phyloP scores from a whole-genome alignment of 2,329 filamentous ascomycete species.

The Gliomastix tumulicola region DNA sequence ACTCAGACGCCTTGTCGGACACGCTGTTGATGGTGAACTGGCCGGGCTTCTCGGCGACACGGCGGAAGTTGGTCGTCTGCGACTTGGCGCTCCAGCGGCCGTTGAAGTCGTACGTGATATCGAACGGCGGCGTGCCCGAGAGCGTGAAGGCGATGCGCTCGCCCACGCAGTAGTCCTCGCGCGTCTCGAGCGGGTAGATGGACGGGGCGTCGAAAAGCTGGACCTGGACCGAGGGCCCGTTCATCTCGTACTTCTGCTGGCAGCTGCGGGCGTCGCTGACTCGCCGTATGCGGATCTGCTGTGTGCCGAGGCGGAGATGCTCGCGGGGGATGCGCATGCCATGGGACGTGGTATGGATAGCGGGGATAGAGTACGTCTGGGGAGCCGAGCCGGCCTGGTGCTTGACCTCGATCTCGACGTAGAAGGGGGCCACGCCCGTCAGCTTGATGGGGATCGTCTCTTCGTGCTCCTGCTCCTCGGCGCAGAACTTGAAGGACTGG shows the following conservation, averaged over 20 bases:
- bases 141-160: conserved; percentile 90
- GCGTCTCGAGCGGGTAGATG: conserved; percentile 80
- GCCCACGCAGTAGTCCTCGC: conserved; percentile 87
- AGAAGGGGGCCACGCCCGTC: conserved; percentile 79
- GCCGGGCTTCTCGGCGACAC: conserved; percentile 86
- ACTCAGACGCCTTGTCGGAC: conserved; percentile 82
- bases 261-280: conserved; percentile 85
- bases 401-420: conserved; percentile 86
- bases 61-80: conserved; percentile 76
- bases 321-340: conserved; percentile 79
- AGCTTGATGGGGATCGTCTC: conserved; percentile 84
- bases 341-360: conserved; percentile 68
- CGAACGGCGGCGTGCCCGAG: conserved; percentile 85
- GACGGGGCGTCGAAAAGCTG: conserved; percentile 89
- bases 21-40: conserved; percentile 82
- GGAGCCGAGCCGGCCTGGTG: conserved; percentile 76
- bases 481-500: conserved; percentile 93
- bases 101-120: conserved; percentile 86
- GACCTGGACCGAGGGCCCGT: conserved; percentile 75
- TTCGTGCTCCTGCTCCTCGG: conserved; percentile 72
- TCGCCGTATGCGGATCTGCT: conserved; percentile 81
- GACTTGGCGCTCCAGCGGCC: conserved; percentile 74
- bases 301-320: conserved; percentile 80
- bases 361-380: conserved; percentile 74
- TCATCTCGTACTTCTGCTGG: conserved; percentile 66